These are phyloP conservation scores for Carex arenaria DNA, from an alignment of 202 grass and related monocot genomes.

Conservation along the genomic window DNA sequence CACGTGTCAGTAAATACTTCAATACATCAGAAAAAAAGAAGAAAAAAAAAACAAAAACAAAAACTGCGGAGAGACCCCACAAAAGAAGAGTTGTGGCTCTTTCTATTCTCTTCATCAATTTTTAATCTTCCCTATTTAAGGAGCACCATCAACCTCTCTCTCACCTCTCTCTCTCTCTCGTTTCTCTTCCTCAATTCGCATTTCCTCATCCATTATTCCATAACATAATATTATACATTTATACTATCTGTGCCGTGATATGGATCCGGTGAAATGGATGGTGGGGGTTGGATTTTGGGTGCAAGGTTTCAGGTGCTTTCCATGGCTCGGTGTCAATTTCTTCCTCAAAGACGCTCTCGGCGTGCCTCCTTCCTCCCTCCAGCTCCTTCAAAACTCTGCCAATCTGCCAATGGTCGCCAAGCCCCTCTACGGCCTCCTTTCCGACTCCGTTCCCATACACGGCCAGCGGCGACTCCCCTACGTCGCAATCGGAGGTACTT, in stretches of 20 bases:
- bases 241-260: background rate
- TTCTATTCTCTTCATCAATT: background rate
- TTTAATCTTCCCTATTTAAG: background rate
- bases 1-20: background rate
- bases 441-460: constrained; percentile 67
- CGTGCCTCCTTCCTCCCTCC: constrained; percentile 64
- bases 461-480: constrained; percentile 80
- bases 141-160: background rate
- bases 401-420: constrained; percentile 97
- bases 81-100: background rate
- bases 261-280: constrained; percentile 44
- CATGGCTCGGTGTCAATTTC: constrained; percentile 85
- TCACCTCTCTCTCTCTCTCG: background rate
- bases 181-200: background rate
- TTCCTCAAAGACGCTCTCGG: constrained; percentile 91
- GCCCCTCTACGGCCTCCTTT: constrained; percentile 81
- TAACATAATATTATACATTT: background rate
- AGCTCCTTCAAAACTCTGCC: constrained; percentile 88
- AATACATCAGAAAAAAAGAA: background rate
- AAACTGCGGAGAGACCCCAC: background rate
- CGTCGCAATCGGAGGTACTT: constrained; percentile 80
- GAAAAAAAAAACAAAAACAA: background rate
- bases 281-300: constrained; percentile 87
- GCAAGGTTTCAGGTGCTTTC: constrained; percentile 92
- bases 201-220: background rate